These are phyloP conservation scores for Calonectria hongkongensis DNA, from an alignment of 2,329 filamentous ascomycete species.

Conservation along the genomic window DNA sequence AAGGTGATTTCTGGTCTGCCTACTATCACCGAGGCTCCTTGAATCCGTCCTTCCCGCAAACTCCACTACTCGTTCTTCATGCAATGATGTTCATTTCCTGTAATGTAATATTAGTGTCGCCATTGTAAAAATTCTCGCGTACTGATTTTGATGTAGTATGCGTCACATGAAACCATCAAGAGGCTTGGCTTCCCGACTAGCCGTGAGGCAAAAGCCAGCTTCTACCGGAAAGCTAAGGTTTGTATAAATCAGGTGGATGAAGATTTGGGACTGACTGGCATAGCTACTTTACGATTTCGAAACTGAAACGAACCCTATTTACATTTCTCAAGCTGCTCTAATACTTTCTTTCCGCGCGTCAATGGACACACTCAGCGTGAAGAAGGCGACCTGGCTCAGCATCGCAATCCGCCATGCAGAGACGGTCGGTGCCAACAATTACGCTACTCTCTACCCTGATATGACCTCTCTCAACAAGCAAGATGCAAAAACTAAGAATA, in stretches of 20 bases:
- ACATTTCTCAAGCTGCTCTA: conserved; percentile 63
- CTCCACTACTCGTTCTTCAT: conserved; percentile 22
- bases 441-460: neutral
- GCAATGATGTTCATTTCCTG: conserved; percentile 31
- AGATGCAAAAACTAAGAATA: conserved; percentile 40
- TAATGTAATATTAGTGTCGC: neutral
- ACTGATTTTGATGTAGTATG: conserved; percentile 14
- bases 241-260: neutral
- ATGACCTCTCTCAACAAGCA: neutral
- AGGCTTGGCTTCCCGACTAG: conserved; percentile 19
- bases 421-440: neutral
- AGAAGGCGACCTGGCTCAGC: conserved; percentile 19
- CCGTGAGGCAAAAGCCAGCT: conserved; percentile 3
- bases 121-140: neutral
- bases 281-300: conserved; percentile 65
- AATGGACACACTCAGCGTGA: conserved; percentile 2
- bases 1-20: conserved; percentile 60
- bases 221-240: conserved; percentile 47
- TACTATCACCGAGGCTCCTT: conserved; percentile 27
- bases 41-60: conserved; percentile 1
- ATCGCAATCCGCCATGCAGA: conserved; percentile 21
- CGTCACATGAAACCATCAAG: neutral
- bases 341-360: conserved; percentile 54
- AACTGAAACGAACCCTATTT: conserved; percentile 63
- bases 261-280: neutral